These are phyloP conservation scores for Leccinum variicolor DNA, from an alignment of 768 basidiomycete genomes.

Conservation along the genomic window DNA sequence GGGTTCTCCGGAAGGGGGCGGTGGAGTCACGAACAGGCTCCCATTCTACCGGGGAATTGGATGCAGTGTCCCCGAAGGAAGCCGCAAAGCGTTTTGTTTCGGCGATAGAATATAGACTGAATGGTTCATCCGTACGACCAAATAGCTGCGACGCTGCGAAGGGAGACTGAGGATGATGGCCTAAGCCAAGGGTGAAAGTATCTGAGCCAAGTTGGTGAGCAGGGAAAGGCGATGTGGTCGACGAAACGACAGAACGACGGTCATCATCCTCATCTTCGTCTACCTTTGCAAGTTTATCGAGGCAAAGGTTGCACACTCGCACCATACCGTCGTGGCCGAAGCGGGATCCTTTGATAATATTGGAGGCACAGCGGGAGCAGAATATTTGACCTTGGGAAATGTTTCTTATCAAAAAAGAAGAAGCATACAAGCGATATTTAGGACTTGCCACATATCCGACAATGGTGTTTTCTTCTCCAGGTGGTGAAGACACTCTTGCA, in stretches of 20 bases:
- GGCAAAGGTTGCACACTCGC: slow-evolving; percentile 91
- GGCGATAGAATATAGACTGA: slow-evolving; percentile 79
- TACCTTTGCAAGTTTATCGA: slow-evolving; percentile 87
- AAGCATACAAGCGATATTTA: background rate
- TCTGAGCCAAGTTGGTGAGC: slow-evolving; percentile 70
- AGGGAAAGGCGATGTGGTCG: slow-evolving; percentile 64
- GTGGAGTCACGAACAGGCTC: slow-evolving; percentile 52
- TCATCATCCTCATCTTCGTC: slow-evolving; percentile 91
- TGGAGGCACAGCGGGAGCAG: slow-evolving; percentile 94
- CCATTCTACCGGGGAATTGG: slow-evolving; percentile 48
- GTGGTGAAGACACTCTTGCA: slow-evolving; percentile 93
- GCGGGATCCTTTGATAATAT: slow-evolving; percentile 90
- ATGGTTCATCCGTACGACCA: slow-evolving; percentile 71
- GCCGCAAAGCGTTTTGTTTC: slow-evolving; percentile 60
- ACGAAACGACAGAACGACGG: slow-evolving; percentile 74
- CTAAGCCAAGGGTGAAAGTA: slow-evolving; percentile 34
- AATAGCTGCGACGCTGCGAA: slow-evolving; percentile 87
- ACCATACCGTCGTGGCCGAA: slow-evolving; percentile 96
- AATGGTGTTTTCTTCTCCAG: slow-evolving; percentile 96
- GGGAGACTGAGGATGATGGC: slow-evolving; percentile 74
- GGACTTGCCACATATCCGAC: slow-evolving; percentile 85
- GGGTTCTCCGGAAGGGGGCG: slow-evolving; percentile 72
- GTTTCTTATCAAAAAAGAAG: background rate
- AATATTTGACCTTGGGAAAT: slow-evolving; percentile 87
- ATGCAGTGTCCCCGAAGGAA: slow-evolving; percentile 52